Base-by-base conservation (phyloP, 768 basidiomycete genomes). In the Lentinula raphanica region DNA sequence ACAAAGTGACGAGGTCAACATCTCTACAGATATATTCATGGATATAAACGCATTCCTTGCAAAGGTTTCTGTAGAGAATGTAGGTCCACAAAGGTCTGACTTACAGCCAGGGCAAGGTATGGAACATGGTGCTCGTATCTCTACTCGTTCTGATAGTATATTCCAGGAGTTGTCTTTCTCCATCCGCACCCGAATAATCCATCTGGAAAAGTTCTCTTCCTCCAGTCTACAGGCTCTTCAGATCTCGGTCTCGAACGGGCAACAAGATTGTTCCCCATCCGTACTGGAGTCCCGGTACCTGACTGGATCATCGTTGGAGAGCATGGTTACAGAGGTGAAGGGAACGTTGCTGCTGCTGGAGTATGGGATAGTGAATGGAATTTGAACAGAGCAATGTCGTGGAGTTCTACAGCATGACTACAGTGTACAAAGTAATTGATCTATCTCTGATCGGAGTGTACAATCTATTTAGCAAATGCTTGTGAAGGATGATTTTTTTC, bases 281-380 rank as follows among this genome's bases (percentile, higher is more conserved):
- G 94, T 19, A 96, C 93, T 2, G 92, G 92, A 3, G 76, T 93
- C 2, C 69, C 83, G 8, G 77, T 81, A 1, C 90, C 92, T 1
- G 89, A 92, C 64, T 95, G 92, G 90, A 63, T 92, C 5, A 76
- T 92, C 17, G 74, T 86, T 3, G 79, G 82, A 9, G 70, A 69
- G 12, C 76, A 83, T 19, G 88, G 88, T 61, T 65, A 58, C 44
- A 68, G 79, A 17, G 91, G 89, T 4, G 85, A 89, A 11, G 89
- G 81, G n/a, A 92, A 88, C 1, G 72, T 92, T 19, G 69, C 80
- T 12, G 92, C 83, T 15, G 87, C 91, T 59, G 93, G 93, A 90
- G 9, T 57, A 27, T 75, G 70, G 67, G 62, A 68, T 12, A 65
- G 58, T 32, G 64, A 68, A 54, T 84, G 82, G 81, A 63, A 67